phyloP scores from a whole-genome alignment of 2,329 filamentous ascomycete genomes.

The Fusarium chuoi region DNA sequence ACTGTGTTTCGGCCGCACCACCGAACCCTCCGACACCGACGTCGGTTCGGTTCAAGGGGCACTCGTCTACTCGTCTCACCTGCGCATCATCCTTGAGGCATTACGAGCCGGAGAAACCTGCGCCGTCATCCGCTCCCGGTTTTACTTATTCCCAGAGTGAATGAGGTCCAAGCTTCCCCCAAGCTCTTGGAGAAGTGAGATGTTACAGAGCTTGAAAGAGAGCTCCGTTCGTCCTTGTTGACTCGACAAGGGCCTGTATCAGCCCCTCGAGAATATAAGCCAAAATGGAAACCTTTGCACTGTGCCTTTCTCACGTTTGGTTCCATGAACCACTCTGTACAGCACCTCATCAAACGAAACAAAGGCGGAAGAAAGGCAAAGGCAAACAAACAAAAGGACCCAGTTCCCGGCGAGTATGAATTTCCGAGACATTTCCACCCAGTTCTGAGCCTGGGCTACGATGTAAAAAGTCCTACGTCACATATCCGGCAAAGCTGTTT shows the following conservation, averaged over 20 bases:
- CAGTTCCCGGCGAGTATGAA: neutral
- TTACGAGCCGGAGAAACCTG: constrained; percentile 27
- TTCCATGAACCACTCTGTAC: neutral
- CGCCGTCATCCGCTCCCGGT: constrained; percentile 16
- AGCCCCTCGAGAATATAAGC: neutral
- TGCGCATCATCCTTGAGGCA: constrained; percentile 7
- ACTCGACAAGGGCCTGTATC: constrained; percentile 14
- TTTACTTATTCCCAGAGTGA: neutral
- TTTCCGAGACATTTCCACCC: constrained; percentile 14
- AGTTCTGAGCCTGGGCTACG: neutral
- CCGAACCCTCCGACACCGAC: constrained; percentile 16
- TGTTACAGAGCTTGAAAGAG: constrained; percentile 20
- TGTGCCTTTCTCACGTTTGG: neutral
- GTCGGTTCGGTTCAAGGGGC: constrained; percentile 9
- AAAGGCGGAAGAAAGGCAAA: neutral
- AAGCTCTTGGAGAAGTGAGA: constrained; percentile 22
- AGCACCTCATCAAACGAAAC: neutral
- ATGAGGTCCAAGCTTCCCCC: constrained; percentile 20
- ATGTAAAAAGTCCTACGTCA: constrained; percentile 32
- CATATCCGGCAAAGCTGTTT: constrained; percentile 16
- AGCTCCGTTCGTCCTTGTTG: constrained; percentile 33
- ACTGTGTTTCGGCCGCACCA: neutral
- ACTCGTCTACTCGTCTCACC: constrained; percentile 15
- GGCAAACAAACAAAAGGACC: constrained; percentile 12
- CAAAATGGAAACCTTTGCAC: neutral